phyloP scores from a whole-genome alignment of 164 flowering plant species.

The Chimonanthus salicifolius region DNA sequence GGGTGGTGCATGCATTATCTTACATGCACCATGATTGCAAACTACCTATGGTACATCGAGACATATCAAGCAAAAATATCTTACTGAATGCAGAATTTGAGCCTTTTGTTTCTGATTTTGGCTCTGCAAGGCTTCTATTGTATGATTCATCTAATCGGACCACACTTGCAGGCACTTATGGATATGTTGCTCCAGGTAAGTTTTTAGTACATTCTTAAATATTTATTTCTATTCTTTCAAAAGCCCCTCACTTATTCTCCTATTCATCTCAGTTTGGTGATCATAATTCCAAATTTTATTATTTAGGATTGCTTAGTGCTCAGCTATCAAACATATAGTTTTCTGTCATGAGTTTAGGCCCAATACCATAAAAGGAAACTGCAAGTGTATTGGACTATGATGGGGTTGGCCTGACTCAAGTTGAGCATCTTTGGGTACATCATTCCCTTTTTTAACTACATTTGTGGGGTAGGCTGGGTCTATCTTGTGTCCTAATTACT shows the following conservation, averaged over 20 bases:
- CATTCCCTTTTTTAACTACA: too few relatives aligned
- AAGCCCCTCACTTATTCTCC: too few relatives aligned
- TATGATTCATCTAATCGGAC: constrained; percentile 2
- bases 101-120: constrained; percentile 2
- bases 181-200: constrained; percentile 7
- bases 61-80: constrained; percentile 43
- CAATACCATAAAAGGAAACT: neutral
- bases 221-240: too few relatives aligned
- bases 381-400: too few relatives aligned
- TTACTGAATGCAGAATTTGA: constrained; percentile 21
- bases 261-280: too few relatives aligned
- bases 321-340: too few relatives aligned
- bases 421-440: too few relatives aligned
- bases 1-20: neutral
- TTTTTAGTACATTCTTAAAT: neutral
- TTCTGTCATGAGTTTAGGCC: neutral
- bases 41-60: constrained; percentile 53
- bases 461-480: too few relatives aligned
- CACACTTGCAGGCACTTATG: constrained; percentile 3
- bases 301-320: too few relatives aligned
- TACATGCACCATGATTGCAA: constrained; percentile 9
- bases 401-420: too few relatives aligned
- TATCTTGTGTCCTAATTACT: too few relatives aligned
- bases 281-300: too few relatives aligned
- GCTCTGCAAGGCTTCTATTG: neutral